These are phyloP conservation scores for Colletotrichum horii DNA, from an alignment of 2,329 filamentous ascomycete genomes.

Conservation along the genomic window DNA sequence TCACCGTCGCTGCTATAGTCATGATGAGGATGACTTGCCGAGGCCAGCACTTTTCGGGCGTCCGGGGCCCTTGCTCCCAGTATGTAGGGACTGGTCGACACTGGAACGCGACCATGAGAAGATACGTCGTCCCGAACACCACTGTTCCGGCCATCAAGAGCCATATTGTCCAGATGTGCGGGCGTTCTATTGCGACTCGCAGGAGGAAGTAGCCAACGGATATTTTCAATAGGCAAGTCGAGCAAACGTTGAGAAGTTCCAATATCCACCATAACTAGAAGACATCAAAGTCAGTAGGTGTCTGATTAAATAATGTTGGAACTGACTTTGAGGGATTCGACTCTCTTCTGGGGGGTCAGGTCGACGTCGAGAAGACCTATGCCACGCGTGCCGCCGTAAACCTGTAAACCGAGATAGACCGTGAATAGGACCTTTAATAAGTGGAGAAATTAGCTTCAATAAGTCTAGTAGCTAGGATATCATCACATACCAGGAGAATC, in stretches of 20 bases:
- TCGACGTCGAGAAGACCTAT: background rate
- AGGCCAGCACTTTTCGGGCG: conserved; percentile 33
- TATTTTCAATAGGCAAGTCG: conserved; percentile 36
- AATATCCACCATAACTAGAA: conserved; percentile 42
- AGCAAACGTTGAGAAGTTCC: conserved; percentile 43
- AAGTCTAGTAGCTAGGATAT: background rate
- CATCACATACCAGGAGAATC: conserved; percentile 29
- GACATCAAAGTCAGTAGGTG: background rate
- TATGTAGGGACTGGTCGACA: conserved; percentile 43
- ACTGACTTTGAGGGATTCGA: background rate
- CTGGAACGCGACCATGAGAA: conserved; percentile 46
- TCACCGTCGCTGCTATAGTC: conserved; percentile 42
- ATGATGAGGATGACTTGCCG: conserved; percentile 27
- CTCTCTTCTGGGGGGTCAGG: background rate
- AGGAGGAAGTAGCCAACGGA: conserved; percentile 47
- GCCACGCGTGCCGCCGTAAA: background rate
- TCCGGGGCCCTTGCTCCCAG: conserved; percentile 34
- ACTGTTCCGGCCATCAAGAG: conserved; percentile 36
- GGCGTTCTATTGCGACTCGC: conserved; percentile 39
- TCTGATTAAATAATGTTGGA: background rate
- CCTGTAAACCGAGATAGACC: background rate
- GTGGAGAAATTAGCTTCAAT: background rate
- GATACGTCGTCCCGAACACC: conserved; percentile 41
- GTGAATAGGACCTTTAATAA: background rate
- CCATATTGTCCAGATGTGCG: conserved; percentile 40